Percentiles rank a stretch among this genome's conserved stretches.
Evolutionary conservation across 176 grass and related monocot species (phyloP).

Genomic region (Guadua angustifolia): DNA sequence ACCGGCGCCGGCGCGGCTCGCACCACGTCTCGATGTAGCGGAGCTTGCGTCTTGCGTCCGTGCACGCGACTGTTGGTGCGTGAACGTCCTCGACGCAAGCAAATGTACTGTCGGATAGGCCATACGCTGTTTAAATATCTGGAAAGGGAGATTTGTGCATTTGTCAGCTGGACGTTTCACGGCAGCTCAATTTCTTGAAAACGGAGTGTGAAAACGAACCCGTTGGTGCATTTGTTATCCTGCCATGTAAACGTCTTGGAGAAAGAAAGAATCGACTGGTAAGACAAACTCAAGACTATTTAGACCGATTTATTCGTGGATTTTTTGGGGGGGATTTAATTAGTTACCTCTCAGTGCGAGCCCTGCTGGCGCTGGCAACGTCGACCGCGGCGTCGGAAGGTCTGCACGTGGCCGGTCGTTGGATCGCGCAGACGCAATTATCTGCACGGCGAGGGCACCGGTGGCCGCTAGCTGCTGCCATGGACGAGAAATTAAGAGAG

Average conservation of each 20-base stretch:
- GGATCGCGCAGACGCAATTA: constrained; percentile 5
- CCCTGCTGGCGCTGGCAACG: background rate
- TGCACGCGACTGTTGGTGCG: too few relatives aligned
- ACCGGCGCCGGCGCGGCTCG: too few relatives aligned
- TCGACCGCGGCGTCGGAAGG: background rate
- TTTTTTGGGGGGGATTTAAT: background rate
- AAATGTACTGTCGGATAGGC: too few relatives aligned
- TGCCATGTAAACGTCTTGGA: background rate
- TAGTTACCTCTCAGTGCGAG: background rate
- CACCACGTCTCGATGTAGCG: too few relatives aligned
- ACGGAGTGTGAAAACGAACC: too few relatives aligned
- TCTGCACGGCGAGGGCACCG: background rate
- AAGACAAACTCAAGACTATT: background rate
- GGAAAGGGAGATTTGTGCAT: too few relatives aligned
- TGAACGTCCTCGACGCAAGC: too few relatives aligned
- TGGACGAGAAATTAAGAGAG: constrained; percentile 17
- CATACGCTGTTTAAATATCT: too few relatives aligned
- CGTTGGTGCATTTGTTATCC: too few relatives aligned
- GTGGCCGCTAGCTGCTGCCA: background rate
- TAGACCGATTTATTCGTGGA: background rate
- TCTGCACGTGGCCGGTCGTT: background rate
- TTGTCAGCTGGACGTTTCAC: too few relatives aligned
- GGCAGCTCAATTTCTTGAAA: background rate
- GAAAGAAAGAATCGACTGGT: background rate
- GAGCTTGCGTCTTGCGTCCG: too few relatives aligned